A percentile compares a stretch with the other conserved stretches of the same genome.
Evolutionary conservation across 225 moss, liverwort and hornwort species (phyloP).

Genomic region (Bryoerythrophyllum caledonicum): DNA sequence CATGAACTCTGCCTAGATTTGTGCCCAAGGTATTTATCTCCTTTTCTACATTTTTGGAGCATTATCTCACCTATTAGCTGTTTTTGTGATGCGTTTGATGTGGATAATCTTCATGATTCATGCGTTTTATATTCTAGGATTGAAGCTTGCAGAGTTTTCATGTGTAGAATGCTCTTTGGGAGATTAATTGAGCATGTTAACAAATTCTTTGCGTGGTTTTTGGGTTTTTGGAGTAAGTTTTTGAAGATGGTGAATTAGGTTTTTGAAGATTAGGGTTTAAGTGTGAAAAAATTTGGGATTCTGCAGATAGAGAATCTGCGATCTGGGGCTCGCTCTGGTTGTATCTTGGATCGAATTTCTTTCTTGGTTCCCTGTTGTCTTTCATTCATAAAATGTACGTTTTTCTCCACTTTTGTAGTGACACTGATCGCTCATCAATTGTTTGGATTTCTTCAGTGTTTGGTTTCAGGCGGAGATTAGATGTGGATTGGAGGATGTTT

Average conservation of each 20-base stretch:
- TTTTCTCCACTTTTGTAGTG: not conserved
- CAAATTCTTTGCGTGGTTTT: not conserved
- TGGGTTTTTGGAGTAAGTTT: no score
- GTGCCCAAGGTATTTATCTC: not conserved
- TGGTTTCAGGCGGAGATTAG: not conserved
- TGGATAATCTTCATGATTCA: not conserved
- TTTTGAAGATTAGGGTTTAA: constrained; percentile 4
- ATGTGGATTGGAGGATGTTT: constrained; percentile 12
- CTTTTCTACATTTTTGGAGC: not conserved
- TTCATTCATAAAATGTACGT: constrained; percentile 76
- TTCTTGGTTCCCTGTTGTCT: constrained; percentile 83
- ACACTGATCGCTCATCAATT: no score
- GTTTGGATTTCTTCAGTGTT: no score
- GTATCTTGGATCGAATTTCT: constrained; percentile 74
- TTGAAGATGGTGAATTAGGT: not conserved
- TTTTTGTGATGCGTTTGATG: not conserved
- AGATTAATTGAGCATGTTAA: no score
- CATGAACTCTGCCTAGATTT: no score
- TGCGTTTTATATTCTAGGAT: no score
- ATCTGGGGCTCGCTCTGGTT: constrained; percentile 62
- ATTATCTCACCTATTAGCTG: not conserved
- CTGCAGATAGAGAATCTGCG: constrained; percentile 80
- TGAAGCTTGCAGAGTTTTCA: not conserved
- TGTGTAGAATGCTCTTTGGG: no score
- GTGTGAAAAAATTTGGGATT: not conserved